Evolutionary conservation across 441 rosid genomes (phyloP).

Genomic region (Populus hybrid): DNA sequence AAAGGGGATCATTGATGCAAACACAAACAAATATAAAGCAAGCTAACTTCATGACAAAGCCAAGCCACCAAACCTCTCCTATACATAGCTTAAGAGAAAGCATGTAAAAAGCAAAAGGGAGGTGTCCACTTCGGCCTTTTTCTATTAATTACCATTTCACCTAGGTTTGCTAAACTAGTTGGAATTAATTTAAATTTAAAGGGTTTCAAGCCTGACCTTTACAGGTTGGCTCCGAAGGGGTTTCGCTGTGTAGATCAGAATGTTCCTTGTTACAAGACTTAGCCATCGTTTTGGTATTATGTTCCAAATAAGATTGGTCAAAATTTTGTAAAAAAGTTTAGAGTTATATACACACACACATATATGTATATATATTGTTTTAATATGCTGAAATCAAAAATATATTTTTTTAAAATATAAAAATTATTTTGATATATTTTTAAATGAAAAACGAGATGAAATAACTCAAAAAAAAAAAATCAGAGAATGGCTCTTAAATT

Average conservation of each 20-base stretch:
- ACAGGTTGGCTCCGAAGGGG: not conserved
- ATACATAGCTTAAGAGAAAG: slow-evolving; percentile 18
- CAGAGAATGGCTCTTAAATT: no score
- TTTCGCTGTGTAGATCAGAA: not conserved
- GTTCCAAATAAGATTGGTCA: no score
- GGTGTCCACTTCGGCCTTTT: not conserved
- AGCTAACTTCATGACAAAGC: slow-evolving; percentile 38
- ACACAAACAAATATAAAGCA: slow-evolving; percentile 17
- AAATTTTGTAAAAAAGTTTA: no score
- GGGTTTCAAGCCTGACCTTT: not conserved
- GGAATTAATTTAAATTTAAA: not conserved
- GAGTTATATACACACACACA: no score
- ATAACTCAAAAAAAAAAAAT: no score
- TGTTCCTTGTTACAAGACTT: no score
- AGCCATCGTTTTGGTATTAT: no score
- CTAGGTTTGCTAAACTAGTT: not conserved
- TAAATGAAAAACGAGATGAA: no score
- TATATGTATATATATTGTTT: no score
- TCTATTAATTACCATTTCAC: not conserved
- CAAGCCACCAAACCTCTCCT: slow-evolving; percentile 31
- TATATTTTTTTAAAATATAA: no score
- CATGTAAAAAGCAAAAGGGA: not conserved
- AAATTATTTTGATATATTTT: no score
- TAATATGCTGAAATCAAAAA: no score
- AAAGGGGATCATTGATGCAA: slow-evolving; percentile 18